Percentiles rank a stretch among this genome's conserved stretches.
Evolutionary conservation across 345 rosid genomes (phyloP).

Genomic region (Noccaea caerulescens): DNA sequence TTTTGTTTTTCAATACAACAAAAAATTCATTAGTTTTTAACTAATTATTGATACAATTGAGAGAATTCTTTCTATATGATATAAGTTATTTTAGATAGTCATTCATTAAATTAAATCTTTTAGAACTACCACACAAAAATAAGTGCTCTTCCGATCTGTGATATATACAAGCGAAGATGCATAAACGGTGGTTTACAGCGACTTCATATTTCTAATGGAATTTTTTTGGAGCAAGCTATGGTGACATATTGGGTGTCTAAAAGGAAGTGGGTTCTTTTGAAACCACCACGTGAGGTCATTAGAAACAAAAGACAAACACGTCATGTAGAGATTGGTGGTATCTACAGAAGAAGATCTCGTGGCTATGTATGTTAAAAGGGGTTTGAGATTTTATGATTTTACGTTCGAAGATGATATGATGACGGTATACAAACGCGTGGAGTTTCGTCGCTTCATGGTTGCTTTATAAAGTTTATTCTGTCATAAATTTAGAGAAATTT

Average conservation of each 20-base stretch:
- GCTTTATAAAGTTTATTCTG: neutral
- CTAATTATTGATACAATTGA: too few relatives aligned
- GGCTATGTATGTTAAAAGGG: constrained; percentile 15
- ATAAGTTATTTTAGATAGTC: too few relatives aligned
- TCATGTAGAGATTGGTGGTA: constrained; percentile 27
- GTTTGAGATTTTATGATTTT: constrained; percentile 28
- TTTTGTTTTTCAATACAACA: too few relatives aligned
- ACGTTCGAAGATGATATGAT: constrained; percentile 24
- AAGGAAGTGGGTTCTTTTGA: constrained; percentile 30
- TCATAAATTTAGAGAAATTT: neutral
- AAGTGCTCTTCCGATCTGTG: neutral
- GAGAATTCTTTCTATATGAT: too few relatives aligned
- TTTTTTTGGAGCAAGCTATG: constrained; percentile 23
- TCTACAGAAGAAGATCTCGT: constrained; percentile 28
- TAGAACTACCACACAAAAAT: too few relatives aligned
- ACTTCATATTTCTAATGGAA: constrained; percentile 20
- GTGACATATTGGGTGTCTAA: constrained; percentile 10
- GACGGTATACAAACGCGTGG: constrained; percentile 12
- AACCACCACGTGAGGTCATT: constrained; percentile 33
- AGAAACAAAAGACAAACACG: constrained; percentile 2
- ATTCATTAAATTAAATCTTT: too few relatives aligned
- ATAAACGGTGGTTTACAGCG: neutral
- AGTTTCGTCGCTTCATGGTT: constrained; percentile 21
- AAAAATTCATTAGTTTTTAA: too few relatives aligned
- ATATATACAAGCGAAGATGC: neutral